These are phyloP conservation scores for Lepidium campestre DNA, from an alignment of 441 rosid genomes.

Conservation along the genomic window DNA sequence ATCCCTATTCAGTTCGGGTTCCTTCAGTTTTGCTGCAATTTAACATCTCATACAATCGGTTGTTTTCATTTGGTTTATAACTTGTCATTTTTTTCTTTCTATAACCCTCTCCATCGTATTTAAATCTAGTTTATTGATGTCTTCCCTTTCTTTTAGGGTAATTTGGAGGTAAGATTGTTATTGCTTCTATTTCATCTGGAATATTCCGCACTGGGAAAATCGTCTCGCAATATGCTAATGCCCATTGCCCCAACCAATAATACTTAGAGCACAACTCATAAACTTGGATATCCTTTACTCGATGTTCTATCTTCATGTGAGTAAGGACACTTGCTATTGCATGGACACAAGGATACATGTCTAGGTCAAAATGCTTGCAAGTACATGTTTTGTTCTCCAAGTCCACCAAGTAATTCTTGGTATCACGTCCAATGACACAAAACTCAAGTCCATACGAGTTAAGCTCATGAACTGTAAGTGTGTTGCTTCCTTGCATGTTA, in stretches of 20 bases:
- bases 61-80: background rate
- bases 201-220: background rate
- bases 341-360: background rate
- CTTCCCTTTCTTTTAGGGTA: background rate
- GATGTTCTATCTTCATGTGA: too few relatives aligned
- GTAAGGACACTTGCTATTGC: background rate
- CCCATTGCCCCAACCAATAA: background rate
- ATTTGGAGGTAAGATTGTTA: background rate
- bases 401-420: background rate
- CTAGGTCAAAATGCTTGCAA: background rate
- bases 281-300: background rate
- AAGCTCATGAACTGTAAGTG: too few relatives aligned
- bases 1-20: too few relatives aligned
- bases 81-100: background rate
- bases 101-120: background rate
- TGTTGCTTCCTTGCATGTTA: too few relatives aligned
- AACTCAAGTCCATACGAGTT: too few relatives aligned
- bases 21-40: background rate
- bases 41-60: background rate
- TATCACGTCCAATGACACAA: background rate
- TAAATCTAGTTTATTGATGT: background rate
- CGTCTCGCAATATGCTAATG: background rate
- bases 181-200: background rate
- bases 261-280: background rate
- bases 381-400: too few relatives aligned